These are phyloP conservation scores for Hypomyces perniciosus DNA, from an alignment of 2,329 filamentous ascomycete genomes.

Conservation along the genomic window DNA sequence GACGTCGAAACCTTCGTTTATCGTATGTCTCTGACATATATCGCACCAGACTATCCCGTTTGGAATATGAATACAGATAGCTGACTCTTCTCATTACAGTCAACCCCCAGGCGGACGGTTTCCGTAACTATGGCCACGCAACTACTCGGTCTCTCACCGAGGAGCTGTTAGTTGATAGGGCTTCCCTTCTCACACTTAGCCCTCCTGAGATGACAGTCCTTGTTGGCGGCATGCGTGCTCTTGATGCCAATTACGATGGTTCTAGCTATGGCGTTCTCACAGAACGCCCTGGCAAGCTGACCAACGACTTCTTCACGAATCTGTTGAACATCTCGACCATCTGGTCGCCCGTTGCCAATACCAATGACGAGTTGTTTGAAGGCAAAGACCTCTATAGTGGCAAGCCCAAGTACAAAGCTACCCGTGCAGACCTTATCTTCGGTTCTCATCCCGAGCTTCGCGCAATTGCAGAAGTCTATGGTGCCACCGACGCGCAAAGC, in stretches of 20 bases:
- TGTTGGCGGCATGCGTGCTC: constrained; percentile 62
- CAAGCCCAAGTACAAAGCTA: constrained; percentile 59
- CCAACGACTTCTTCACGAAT: constrained; percentile 78
- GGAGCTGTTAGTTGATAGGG: constrained; percentile 64
- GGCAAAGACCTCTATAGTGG: constrained; percentile 60
- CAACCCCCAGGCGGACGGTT: constrained; percentile 62
- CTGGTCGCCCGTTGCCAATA: constrained; percentile 44
- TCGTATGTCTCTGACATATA: constrained; percentile 21
- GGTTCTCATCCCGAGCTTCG: constrained; percentile 67
- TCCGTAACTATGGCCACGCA: constrained; percentile 69
- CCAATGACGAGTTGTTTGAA: constrained; percentile 51
- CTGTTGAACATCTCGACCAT: constrained; percentile 59
- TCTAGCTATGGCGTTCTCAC: constrained; percentile 63
- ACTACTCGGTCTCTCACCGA: constrained; percentile 57
- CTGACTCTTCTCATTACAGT: constrained; percentile 27
- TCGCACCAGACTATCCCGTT: neutral
- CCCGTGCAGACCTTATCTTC: constrained; percentile 64
- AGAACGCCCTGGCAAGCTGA: constrained; percentile 58
- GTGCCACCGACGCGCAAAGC: constrained; percentile 47
- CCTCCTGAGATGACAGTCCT: constrained; percentile 65
- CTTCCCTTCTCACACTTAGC: constrained; percentile 62
- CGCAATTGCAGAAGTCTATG: constrained; percentile 64
- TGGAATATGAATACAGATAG: neutral
- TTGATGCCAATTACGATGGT: constrained; percentile 66
- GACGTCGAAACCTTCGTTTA: constrained; percentile 57